Percentiles rank a stretch among this genome's conserved stretches.
Evolutionary conservation across 352 stramenopile species (phyloP).

Genomic region (Phytophthora vignae): DNA sequence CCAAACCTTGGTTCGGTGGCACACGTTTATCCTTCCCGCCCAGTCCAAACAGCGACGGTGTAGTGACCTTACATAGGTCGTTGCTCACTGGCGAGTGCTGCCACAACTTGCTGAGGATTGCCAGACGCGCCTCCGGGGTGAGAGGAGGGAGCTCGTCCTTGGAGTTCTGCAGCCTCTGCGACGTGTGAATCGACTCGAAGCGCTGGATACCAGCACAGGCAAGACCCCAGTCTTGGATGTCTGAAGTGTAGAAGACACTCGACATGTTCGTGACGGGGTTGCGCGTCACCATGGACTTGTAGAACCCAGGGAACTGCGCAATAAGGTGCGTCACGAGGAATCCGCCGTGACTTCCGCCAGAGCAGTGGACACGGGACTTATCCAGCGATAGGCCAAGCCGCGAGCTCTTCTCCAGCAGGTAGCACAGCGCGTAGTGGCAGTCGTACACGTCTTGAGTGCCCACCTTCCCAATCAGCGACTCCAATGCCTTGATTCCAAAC

Average conservation of each 20-base stretch:
- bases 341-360: constrained; percentile 95
- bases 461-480: constrained; percentile 91
- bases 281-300: constrained; percentile 88
- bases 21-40: constrained; percentile 93
- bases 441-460: constrained; percentile 95
- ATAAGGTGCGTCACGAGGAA: constrained; percentile 95
- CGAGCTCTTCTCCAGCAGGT: constrained; percentile 70
- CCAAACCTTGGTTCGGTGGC: constrained; percentile 91
- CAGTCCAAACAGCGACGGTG: constrained; percentile 92
- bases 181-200: constrained; percentile 90
- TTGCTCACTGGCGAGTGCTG: constrained; percentile 88
- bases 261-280: constrained; percentile 96
- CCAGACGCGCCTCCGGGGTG: constrained; percentile 54
- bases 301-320: constrained; percentile 95
- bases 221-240: constrained; percentile 98
- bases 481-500: constrained; percentile 90
- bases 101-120: constrained; percentile 86
- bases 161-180: constrained; percentile 51
- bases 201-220: constrained; percentile 83
- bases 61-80: constrained; percentile 87
- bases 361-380: constrained; percentile 87
- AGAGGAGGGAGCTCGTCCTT: constrained; percentile 43
- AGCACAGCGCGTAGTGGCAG: constrained; percentile 84
- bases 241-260: constrained; percentile 92
- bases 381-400: constrained; percentile 69